Conservation (phyloP, 768 basidiomycete genomes). For the Naganishia vaughanmartiniae region DNA sequence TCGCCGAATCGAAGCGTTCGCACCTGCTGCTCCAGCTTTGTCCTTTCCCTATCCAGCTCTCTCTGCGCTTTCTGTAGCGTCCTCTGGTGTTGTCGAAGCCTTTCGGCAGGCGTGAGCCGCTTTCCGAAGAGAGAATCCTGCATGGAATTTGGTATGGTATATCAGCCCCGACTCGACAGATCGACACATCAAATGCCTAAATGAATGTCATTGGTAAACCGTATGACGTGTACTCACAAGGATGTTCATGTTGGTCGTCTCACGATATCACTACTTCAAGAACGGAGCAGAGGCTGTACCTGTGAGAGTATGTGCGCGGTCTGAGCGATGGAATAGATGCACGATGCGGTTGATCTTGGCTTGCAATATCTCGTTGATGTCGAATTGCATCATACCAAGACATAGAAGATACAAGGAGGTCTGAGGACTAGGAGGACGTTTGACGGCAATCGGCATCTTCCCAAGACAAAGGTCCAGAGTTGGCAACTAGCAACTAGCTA, state of each 20-base stretch:
- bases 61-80: conserved; percentile 94
- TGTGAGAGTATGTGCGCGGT: too few relatives aligned
- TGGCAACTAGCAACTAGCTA: too few relatives aligned
- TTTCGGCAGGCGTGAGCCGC: conserved; percentile 90
- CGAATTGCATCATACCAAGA: too few relatives aligned
- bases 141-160: background rate
- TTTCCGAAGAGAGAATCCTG: conserved; percentile 97
- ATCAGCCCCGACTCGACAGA: background rate
- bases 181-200: background rate
- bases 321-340: too few relatives aligned
- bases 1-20: background rate
- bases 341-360: too few relatives aligned
- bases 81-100: conserved; percentile 93
- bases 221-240: conserved; percentile 45
- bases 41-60: conserved; percentile 92
- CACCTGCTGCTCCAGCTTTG: conserved; percentile 79
- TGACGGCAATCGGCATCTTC: too few relatives aligned
- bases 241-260: conserved; percentile 51
- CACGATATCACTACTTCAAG: background rate
- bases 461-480: too few relatives aligned
- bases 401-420: too few relatives aligned
- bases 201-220: background rate
- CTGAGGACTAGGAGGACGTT: too few relatives aligned
- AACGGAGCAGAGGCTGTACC: background rate
- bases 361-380: too few relatives aligned